Percentiles rank a stretch among this genome's conserved stretches.
phyloP scores from a whole-genome alignment of 2,329 filamentous ascomycete species.

The Tricladium varicosporioides region DNA sequence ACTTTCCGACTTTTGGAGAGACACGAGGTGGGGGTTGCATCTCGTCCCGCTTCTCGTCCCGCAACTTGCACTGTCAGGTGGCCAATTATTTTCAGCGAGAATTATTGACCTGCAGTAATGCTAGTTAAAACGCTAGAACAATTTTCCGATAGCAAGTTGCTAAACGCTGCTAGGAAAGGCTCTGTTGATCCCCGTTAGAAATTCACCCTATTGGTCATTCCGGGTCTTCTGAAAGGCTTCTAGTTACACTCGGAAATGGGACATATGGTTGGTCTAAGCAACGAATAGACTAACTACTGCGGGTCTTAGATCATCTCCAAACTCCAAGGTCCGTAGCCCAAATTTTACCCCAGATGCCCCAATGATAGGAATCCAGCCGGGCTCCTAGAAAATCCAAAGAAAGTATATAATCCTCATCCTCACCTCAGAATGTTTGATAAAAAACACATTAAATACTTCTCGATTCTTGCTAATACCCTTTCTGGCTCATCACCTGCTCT shows the following conservation, averaged over 20 bases:
- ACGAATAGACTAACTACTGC: neutral
- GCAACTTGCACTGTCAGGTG: too few species aligned
- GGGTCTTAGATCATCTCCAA: neutral
- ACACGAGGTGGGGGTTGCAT: too few species aligned
- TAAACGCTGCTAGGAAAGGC: neutral
- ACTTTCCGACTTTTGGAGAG: too few species aligned
- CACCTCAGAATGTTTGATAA: neutral
- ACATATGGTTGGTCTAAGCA: neutral
- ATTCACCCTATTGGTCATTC: neutral
- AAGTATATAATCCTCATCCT: neutral
- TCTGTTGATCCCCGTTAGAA: neutral
- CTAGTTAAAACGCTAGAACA: too few species aligned
- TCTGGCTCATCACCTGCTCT: neutral
- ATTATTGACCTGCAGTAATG: too few species aligned
- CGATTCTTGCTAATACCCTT: neutral
- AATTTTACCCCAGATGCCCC: neutral
- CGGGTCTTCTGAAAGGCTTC: neutral
- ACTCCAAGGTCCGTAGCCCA: neutral
- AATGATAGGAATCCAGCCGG: neutral
- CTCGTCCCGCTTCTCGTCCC: too few species aligned
- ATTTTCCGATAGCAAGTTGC: too few species aligned
- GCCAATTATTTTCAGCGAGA: constrained; percentile 6
- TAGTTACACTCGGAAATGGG: neutral
- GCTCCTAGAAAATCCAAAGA: neutral
- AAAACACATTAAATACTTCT: neutral